phyloP scores from a whole-genome alignment of 2,329 filamentous ascomycete genomes.

The Grosmannia clavigera region DNA sequence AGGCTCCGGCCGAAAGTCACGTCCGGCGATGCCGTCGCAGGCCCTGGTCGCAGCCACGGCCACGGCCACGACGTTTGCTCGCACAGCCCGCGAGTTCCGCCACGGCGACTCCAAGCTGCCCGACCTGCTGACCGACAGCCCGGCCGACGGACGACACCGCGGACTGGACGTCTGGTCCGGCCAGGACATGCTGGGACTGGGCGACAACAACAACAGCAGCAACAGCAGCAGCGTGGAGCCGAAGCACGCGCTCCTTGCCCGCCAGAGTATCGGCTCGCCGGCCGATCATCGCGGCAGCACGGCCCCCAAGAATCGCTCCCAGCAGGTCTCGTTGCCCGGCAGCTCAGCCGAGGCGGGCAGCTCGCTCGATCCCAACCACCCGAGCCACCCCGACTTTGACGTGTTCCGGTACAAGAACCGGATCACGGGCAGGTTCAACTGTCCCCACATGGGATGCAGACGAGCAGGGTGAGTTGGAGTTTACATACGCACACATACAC shows the following conservation, averaged over 20 bases:
- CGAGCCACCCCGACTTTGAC: conserved; percentile 25
- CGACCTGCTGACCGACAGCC: conserved; percentile 12
- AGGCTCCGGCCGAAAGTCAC: no score
- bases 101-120: conserved; percentile 12
- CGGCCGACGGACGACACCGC: background rate
- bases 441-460: conserved; percentile 40
- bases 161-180: conserved; percentile 7
- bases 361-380: conserved; percentile 1
- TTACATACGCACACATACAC: background rate
- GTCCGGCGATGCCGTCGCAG: background rate
- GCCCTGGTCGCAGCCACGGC: background rate
- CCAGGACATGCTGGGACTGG: conserved; percentile 6
- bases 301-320: background rate
- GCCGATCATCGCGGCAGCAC: no score
- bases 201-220: no score
- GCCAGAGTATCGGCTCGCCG: no score
- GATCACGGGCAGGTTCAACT: conserved; percentile 33
- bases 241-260: background rate
- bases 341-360: background rate
- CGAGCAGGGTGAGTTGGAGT: conserved; percentile 5
- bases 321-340: background rate
- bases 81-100: conserved; percentile 9
- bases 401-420: conserved; percentile 31
- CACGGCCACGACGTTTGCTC: background rate
- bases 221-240: background rate